Conservation (phyloP, 1,284 basidiomycete genomes). For the Mycena citricolor region DNA sequence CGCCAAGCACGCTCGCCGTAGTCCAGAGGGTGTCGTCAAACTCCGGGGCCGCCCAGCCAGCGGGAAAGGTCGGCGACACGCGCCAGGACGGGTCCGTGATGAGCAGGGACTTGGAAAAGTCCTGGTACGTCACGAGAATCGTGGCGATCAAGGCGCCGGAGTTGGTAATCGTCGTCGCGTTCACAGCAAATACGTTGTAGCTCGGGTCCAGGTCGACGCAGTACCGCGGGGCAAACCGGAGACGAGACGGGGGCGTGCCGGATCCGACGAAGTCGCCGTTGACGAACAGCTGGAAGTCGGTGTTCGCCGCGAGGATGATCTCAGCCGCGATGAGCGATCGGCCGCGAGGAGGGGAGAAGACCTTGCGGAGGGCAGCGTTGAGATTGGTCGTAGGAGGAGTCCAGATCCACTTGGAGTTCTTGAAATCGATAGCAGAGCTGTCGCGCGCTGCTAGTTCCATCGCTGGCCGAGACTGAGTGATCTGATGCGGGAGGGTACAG, state of each 20-base stretch:
- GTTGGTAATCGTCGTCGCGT: neutral
- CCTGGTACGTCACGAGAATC: slow-evolving; percentile 6
- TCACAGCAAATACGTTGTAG: slow-evolving; percentile 7
- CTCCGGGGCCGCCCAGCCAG: no score
- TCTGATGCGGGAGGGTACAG: no score
- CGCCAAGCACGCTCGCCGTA: neutral
- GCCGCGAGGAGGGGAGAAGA: neutral
- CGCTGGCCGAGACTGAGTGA: no score
- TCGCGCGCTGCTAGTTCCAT: no score
- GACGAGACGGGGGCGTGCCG: neutral
- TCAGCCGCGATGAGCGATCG: slow-evolving; percentile 1
- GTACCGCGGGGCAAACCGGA: neutral
- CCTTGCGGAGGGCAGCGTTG: neutral
- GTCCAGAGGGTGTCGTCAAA: neutral
- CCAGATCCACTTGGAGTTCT: slow-evolving; percentile 2
- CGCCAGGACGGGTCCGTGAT: slow-evolving; percentile 77
- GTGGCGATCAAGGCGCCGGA: slow-evolving; percentile 5
- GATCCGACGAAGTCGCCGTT: slow-evolving; percentile 5
- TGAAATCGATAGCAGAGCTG: neutral
- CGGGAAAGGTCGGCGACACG: no score
- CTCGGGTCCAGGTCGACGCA: slow-evolving; percentile 4
- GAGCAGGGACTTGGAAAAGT: neutral
- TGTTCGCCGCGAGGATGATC: slow-evolving; percentile 3
- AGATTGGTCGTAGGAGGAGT: neutral
- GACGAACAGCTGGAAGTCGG: neutral